phyloP scores from a whole-genome alignment of 2,329 filamentous ascomycete species.

The Fusarium sp. region DNA sequence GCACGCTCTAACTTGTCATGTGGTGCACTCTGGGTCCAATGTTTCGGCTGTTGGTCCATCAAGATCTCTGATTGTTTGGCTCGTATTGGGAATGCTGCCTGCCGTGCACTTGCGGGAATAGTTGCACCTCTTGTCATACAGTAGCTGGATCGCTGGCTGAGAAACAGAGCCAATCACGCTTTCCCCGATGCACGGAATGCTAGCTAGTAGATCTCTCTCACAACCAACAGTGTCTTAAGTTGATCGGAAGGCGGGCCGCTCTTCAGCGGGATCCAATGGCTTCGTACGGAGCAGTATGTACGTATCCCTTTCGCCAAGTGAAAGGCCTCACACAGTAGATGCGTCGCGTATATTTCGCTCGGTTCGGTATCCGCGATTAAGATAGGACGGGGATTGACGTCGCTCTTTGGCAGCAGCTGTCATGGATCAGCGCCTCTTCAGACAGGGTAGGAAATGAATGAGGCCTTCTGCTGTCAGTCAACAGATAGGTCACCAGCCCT shows the following conservation, averaged over 20 bases:
- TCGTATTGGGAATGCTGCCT: not conserved
- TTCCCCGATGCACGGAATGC: slow-evolving; percentile 9
- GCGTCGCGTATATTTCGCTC: not conserved
- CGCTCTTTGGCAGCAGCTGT: not conserved
- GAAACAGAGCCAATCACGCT: not conserved
- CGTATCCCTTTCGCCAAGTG: not conserved
- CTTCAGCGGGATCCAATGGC: not conserved
- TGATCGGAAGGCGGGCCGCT: not conserved
- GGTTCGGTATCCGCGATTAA: not conserved
- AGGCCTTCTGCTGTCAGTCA: not conserved
- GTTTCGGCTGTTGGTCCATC: slow-evolving; percentile 21
- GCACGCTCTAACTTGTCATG: not conserved
- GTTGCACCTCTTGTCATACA: not conserved
- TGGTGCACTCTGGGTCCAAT: not conserved
- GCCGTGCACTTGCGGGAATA: not conserved
- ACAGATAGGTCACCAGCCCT: not conserved
- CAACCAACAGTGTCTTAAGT: slow-evolving; percentile 14
- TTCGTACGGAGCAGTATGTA: not conserved
- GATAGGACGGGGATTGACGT: not conserved
- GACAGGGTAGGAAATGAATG: not conserved
- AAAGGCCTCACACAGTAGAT: not conserved
- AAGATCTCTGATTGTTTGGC: slow-evolving; percentile 6
- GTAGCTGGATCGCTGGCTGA: not conserved
- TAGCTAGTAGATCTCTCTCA: not conserved
- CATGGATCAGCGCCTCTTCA: not conserved